Base-by-base conservation (phyloP, 2,329 filamentous ascomycete species). In the Blumeriella jaapii region DNA sequence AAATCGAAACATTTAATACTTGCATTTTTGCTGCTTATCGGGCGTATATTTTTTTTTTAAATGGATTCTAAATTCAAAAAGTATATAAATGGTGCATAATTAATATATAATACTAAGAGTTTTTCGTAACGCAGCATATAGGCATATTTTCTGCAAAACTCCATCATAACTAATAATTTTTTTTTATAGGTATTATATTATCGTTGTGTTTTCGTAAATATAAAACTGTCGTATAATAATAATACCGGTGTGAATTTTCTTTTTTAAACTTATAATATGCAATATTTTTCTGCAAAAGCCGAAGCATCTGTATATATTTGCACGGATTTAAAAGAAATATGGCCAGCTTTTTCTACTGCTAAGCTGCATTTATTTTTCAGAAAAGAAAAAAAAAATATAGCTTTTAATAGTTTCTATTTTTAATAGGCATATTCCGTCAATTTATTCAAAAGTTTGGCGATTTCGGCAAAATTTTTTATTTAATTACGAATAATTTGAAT, bases 391-490 rank as follows among this genome's bases (percentile, higher is more conserved):
- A 29, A 29, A 2, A 10, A 18, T 5, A 19, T 7, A 7, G 11
- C 13, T 15, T 38, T 30, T 6, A n/a, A 7, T 2, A 6, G 7
- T 9, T 20, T 16, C 29, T 16, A 38, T 29, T 28, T 28, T 23
- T 24, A 38, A 2, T 26, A 7, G 14, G 33, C 17, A 10, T 20
- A 18, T 14, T 30, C 16, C 11, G 29, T 33, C 3, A 38, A 12
- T 15, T 23, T 11, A 4, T 15, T 24, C 11, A 38, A 14, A 33
- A 30, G 22, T 4, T 24, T 18, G 10, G 14, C 10, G 3, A 33
- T 38, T 13, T 38, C 36, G 2, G 29, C 19, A 11, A 29, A 38
- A 14, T 38, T 32, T 18, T 27, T 32, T 10, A 33, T 20, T 13
- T 24, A 32, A 7, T 15, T 32, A 5, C 33, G 11, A 6, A 17